Base-by-base conservation (phyloP, 805 yeast species). In the Candida patagonica region DNA sequence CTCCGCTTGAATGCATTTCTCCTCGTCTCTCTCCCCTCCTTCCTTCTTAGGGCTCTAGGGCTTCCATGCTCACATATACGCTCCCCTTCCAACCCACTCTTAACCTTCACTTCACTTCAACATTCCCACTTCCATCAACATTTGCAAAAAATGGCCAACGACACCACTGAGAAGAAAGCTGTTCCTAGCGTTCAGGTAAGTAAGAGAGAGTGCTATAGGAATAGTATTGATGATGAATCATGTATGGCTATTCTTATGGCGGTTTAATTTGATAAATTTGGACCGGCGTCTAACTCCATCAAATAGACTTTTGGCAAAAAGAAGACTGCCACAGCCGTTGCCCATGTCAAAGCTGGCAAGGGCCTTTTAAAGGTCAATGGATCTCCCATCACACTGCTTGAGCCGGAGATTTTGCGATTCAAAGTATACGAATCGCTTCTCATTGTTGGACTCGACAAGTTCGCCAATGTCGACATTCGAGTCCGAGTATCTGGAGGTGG, bases 401-500 rank as follows among this genome's bases (percentile, higher is more conserved):
- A 92, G 75, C 98, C 98, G 70, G 97, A 89, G 78, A 84, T 88
- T 72, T 80, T 92, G 66, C 84, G 98, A 75, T 87, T 88, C 89
- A 92, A 92, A 79, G 97, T 92, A 62, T 92, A 88, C 88, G 98
- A 92, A 80, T 97, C 98, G 70, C 79, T 92, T 66, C 78, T 94
- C 67, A 74, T 92, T 68, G 97, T 86, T 66, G 98, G 98, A 66
- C 79, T 92, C 67, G 97, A 92, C 80, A 92, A 92, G 76, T 92
- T 87, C 76, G 89, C 94, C 71, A 80, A 80, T 78, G 81, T 92
- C 63, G 98, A 92, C 75, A 86, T 92, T 76, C 89, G 97, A 78
- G 94, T 92, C 68, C 81, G 92, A 73, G 97, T 92, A 67, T 79
- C 95, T 67, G 98, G 98, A 74, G 98, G 98, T 87, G 98, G 98